A percentile compares a stretch with the other conserved stretches of the same genome.
These are phyloP conservation scores for Tetrahymena malaccensis DNA, from an alignment of 73 alveolate species.

Conservation along the genomic window DNA sequence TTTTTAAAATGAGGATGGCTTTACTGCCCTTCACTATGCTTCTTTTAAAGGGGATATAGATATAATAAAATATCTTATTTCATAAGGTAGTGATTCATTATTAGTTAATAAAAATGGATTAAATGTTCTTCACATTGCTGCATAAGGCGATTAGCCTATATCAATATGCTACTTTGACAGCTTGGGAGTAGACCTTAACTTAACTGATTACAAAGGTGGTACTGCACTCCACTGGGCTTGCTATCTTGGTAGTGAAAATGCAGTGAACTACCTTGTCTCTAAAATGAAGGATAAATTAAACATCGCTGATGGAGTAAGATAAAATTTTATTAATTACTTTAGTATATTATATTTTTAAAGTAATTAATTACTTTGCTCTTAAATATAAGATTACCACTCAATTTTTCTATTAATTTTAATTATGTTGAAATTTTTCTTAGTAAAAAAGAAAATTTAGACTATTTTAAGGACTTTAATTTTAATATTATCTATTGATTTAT, in stretches of 20 bases:
- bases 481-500: too few species aligned
- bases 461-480: background rate
- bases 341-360: too few species aligned
- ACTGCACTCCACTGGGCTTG: constrained; percentile 95
- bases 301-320: background rate
- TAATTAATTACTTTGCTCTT: background rate
- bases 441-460: background rate
- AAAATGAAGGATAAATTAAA: background rate
- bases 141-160: constrained; percentile 89
- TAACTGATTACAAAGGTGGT: constrained; percentile 70
- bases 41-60: constrained; percentile 85
- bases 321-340: too few species aligned
- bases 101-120: constrained; percentile 77
- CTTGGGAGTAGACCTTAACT: constrained; percentile 53
- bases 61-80: constrained; percentile 66
- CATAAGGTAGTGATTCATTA: constrained; percentile 73
- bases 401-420: background rate
- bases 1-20: constrained; percentile 74
- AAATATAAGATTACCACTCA: background rate
- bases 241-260: constrained; percentile 48
- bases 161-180: constrained; percentile 74
- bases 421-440: background rate
- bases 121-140: constrained; percentile 94
- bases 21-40: constrained; percentile 90
- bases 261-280: constrained; percentile 24